phyloP scores from a whole-genome alignment of 331 rosid genomes.

The Pyracantha coccinea region DNA sequence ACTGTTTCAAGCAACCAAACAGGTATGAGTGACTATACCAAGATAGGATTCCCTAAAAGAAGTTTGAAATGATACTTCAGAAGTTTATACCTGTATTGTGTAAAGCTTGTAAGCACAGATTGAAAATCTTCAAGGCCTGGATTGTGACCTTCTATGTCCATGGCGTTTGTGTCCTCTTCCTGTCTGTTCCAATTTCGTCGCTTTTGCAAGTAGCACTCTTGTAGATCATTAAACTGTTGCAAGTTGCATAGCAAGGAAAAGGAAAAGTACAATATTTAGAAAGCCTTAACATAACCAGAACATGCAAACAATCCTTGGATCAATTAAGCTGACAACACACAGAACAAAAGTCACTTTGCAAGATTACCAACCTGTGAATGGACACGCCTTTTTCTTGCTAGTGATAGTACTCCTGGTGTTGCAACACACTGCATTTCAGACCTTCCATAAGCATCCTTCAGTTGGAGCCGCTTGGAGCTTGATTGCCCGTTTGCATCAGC shows the following conservation, averaged over 20 bases:
- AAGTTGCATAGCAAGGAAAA: background rate
- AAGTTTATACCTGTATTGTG: slow-evolving; percentile 26
- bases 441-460: slow-evolving; percentile 9
- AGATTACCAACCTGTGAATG: slow-evolving; percentile 23
- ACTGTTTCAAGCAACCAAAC: slow-evolving; percentile 17
- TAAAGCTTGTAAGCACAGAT: slow-evolving; percentile 26
- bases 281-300: no score
- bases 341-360: background rate
- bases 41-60: background rate
- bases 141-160: slow-evolving; percentile 23
- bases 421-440: slow-evolving; percentile 19
- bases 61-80: background rate
- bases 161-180: slow-evolving; percentile 8
- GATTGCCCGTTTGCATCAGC: slow-evolving; percentile 11
- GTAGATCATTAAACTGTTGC: slow-evolving; percentile 26
- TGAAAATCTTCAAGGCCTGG: slow-evolving; percentile 34
- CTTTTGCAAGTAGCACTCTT: slow-evolving; percentile 39
- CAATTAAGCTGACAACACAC: background rate
- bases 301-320: background rate
- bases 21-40: background rate
- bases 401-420: slow-evolving; percentile 10
- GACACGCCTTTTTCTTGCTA: slow-evolving; percentile 26
- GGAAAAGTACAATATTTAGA: background rate
- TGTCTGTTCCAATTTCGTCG: slow-evolving; percentile 24
- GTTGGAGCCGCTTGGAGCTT: slow-evolving; percentile 10